A percentile compares a stretch with the other conserved stretches of the same genome.
These are phyloP conservation scores for Cladosporium sp. DNA, from an alignment of 2,329 filamentous ascomycete genomes.

Conservation along the genomic window DNA sequence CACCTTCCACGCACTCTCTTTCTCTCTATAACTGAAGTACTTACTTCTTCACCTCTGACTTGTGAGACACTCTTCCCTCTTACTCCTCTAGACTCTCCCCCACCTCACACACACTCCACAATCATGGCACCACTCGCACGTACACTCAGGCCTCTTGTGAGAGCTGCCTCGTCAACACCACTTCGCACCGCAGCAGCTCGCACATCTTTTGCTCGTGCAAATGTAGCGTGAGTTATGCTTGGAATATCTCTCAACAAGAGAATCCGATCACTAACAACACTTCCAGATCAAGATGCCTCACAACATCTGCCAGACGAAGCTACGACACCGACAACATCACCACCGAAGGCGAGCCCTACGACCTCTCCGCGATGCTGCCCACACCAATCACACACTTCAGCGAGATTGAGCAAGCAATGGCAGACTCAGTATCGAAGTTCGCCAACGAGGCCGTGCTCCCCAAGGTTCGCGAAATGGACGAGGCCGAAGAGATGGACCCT, in stretches of 20 bases:
- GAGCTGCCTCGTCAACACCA: conserved; percentile 12
- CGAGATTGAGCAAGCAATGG: conserved; percentile 86
- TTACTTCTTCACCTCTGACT: not conserved
- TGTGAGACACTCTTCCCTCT: not conserved
- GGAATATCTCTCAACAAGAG: not conserved
- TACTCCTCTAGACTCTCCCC: not conserved
- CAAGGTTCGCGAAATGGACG: conserved; percentile 95
- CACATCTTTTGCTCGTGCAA: not conserved
- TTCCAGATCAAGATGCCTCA: conserved; percentile 36
- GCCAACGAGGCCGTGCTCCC: conserved; percentile 85
- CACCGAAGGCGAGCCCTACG: conserved; percentile 41
- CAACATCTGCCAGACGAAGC: conserved; percentile 42
- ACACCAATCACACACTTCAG: conserved; percentile 92
- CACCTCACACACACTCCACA: not conserved
- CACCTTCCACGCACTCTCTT: not conserved
- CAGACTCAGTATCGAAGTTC: conserved; percentile 87
- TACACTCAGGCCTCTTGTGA: conserved; percentile 24
- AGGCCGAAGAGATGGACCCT: conserved; percentile 91
- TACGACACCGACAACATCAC: conserved; percentile 38
- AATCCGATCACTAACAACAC: not conserved
- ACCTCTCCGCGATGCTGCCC: conserved; percentile 77
- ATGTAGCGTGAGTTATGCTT: not conserved
- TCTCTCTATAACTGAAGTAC: not conserved
- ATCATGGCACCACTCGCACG: conserved; percentile 37
- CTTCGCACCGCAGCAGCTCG: conserved; percentile 8